These are phyloP conservation scores for Exophiala oligosperma DNA, from an alignment of 2,329 filamentous ascomycete genomes.

Conservation along the genomic window DNA sequence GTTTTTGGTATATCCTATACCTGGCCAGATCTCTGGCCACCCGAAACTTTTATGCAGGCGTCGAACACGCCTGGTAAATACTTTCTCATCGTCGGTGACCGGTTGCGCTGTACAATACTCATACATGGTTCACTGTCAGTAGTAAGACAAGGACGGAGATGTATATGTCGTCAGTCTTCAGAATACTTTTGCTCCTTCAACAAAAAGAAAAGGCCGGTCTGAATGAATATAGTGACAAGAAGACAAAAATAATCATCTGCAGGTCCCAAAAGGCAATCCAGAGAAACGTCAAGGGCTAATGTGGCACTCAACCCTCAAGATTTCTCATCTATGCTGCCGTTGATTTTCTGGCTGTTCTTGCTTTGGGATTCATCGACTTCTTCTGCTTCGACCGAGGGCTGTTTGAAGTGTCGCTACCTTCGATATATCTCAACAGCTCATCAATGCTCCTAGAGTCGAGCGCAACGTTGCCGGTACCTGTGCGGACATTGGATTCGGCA, in stretches of 20 bases:
- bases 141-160: neutral
- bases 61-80: neutral
- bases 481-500: constrained; percentile 15
- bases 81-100: neutral
- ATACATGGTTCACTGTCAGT: neutral
- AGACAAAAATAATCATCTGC: too few relatives aligned
- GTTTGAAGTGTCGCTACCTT: constrained; percentile 59
- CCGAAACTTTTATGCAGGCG: neutral
- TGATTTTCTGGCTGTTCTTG: constrained; percentile 22
- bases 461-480: constrained; percentile 37
- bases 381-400: constrained; percentile 44
- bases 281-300: too few relatives aligned
- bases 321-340: constrained; percentile 2
- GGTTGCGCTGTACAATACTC: neutral
- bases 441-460: constrained; percentile 85
- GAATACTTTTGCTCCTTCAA: neutral
- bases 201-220: too few relatives aligned
- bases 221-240: too few relatives aligned
- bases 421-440: constrained; percentile 91
- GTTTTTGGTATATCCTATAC: neutral
- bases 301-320: too few relatives aligned
- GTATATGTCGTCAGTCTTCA: neutral
- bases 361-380: constrained; percentile 30
- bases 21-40: neutral
- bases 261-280: too few relatives aligned